Base-by-base conservation (phyloP, 164 flowering plant genomes). In the Litsea cubeba region DNA sequence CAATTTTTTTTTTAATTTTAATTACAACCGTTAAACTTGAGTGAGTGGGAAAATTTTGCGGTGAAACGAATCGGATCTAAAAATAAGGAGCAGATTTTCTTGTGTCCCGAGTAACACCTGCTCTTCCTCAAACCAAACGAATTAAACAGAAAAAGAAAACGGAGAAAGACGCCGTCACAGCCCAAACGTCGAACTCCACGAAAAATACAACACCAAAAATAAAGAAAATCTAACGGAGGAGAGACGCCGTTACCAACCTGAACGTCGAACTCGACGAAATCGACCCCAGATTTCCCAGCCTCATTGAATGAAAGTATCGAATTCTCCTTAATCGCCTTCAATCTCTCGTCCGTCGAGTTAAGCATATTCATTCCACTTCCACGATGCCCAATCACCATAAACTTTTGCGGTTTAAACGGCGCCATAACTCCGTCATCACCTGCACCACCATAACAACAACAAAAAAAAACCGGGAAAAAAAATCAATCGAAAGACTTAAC, bases 261-360 rank as follows among this genome's bases (percentile, higher is more conserved):
- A 81, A 94, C 98, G 60, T 94, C 97, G 58, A 94, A 94, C 71
- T 94, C 98, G 35, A 94, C 82, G 78, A 81, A 94, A 75, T 92
- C 94, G 50, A 92, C 57, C 54, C 83, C 81, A 72, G 78, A 83
- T 1, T 81, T 79, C 0, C 82, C 87, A 40, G 97, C 98, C 1
- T 83, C 58, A 57, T 92, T 88, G 83, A 94, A 92, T 2, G 98
- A 94, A 1, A 83, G 75, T 60, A 94, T 79, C 0, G 97, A 83
- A 66, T 94, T 94, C 80, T 94, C 98, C 70, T 89, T 94, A 23
- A 89, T 65, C 1, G 85, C 78, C 72, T 87, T 85, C 90, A 90
- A 84, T 75, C 94, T 88, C 60, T 66, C 62, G 78, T 90, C 95
- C 0, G 84, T 5, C 5, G 91, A 89, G 17, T 87, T 86, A 73